phyloP scores from a whole-genome alignment of 2,329 filamentous ascomycete genomes.

The Endocalyx cinctus region DNA sequence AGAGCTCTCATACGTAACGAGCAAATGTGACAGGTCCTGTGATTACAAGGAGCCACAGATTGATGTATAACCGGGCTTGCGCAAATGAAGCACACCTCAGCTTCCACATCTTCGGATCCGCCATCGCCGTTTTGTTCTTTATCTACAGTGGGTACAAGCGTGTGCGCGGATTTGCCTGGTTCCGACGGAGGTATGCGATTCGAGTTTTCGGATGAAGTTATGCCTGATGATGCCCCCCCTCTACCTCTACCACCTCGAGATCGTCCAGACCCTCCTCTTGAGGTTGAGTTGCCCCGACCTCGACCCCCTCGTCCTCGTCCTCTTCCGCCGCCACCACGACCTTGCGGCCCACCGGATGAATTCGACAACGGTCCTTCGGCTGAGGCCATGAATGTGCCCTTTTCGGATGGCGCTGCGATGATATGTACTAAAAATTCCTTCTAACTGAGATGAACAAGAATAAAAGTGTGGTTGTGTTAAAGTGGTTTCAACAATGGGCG shows the following conservation, averaged over 20 bases:
- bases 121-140: conserved; percentile 23
- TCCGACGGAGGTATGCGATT: too few species aligned
- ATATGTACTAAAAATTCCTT: too few species aligned
- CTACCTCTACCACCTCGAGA: conserved; percentile 34
- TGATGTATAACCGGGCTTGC: conserved; percentile 85
- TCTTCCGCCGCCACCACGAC: neutral
- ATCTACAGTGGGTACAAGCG: too few species aligned
- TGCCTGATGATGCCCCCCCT: conserved; percentile 37
- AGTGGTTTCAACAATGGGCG: too few species aligned
- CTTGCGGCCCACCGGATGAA: too few species aligned
- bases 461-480: too few species aligned
- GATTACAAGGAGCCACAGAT: conserved; percentile 89
- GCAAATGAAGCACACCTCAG: conserved; percentile 95
- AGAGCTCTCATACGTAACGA: conserved; percentile 83
- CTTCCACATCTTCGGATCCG: conserved; percentile 57
- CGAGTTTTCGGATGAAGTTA: too few species aligned
- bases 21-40: conserved; percentile 95
- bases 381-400: too few species aligned
- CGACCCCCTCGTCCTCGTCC: conserved; percentile 11
- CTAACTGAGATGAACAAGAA: too few species aligned
- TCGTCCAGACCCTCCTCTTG: neutral
- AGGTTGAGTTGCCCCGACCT: conserved; percentile 25
- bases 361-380: too few species aligned
- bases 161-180: too few species aligned
- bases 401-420: too few species aligned